Evolutionary conservation across 345 rosid species (phyloP), one percentile per base, ranked within the genome.

Genomic region (Eucalyptus paniculata): DNA sequence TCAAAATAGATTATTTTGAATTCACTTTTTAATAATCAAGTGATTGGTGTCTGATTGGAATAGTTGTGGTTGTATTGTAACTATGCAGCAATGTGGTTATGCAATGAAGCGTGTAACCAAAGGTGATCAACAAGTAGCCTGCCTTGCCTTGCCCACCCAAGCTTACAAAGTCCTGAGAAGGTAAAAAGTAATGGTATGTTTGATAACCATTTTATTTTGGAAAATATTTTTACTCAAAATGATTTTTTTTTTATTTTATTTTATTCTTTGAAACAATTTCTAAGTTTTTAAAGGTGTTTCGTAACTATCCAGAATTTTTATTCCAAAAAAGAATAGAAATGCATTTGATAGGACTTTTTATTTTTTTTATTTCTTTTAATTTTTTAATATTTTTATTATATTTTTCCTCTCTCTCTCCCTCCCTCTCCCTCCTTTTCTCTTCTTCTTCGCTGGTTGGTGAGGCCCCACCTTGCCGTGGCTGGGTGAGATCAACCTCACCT

Each of bases 171-270:
- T 32, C 4, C 1, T 69, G 1, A 32, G 81, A 18, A 34, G 81
- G 81, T 0, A 3, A 69, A 24, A 34, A 19, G 2, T 34, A 34
- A 67, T 0, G 5, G 0, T 1, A 1, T 0, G 0, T 53, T 53
- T 53, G 0, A 53, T 53, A 19, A 18, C 0, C 2, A 53, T 19
- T 19, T 0, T 53, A 0, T 53, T 53, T 0, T 7, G 2, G 0
- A 0, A 53, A 53, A 53, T 19, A 17, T 18, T 53, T 53, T 51
- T 53, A 0, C 1, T 51, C 0, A 51, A 0, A 51, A 51, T 17
- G 2, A 51, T 18, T 18, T 51, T 2, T 44, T 8, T 3, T 51
- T 50, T 2, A 45, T 13, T 50, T 7, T 17, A 3, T 51, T 18
- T 18, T 51, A 1, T 51, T 18, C 0, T 51, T 51, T 7, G 0